Percentiles rank a stretch among this genome's conserved stretches.
Evolutionary conservation across 352 stramenopile genomes (phyloP).

Genomic region (Pythium sp.): DNA sequence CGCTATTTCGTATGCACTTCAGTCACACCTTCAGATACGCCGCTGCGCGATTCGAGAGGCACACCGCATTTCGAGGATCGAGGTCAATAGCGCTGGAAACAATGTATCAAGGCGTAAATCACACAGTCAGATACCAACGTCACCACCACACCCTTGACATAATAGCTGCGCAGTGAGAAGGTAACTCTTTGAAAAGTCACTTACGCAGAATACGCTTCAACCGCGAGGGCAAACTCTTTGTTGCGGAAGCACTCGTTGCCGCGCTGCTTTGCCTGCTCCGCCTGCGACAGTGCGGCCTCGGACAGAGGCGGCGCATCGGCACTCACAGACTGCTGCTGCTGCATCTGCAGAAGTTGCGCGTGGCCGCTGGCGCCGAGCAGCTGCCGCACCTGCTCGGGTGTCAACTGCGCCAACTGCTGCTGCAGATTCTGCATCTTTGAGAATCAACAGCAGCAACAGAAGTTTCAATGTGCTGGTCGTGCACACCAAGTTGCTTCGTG

Average conservation of each 20-base stretch:
- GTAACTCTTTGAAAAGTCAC: background rate
- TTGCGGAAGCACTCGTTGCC: constrained; percentile 57
- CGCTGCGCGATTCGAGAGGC: constrained; percentile 67
- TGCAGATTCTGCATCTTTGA: constrained; percentile 27
- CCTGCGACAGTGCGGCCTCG: constrained; percentile 8
- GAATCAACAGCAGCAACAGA: too few species aligned
- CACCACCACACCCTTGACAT: background rate
- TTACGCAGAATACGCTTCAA: constrained; percentile 46
- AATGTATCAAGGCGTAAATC: background rate
- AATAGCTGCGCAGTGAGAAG: too few species aligned
- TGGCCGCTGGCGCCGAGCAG: constrained; percentile 32
- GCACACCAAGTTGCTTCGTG: too few species aligned
- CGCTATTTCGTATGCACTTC: background rate
- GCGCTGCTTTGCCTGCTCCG: constrained; percentile 33
- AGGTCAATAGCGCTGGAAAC: constrained; percentile 44
- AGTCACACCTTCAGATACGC: constrained; percentile 53
- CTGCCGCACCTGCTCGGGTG: constrained; percentile 27
- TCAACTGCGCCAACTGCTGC: constrained; percentile 27
- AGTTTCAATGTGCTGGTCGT: too few species aligned
- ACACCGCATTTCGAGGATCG: constrained; percentile 34
- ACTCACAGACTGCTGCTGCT: background rate
- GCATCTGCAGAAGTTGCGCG: constrained; percentile 25
- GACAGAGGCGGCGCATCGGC: background rate
- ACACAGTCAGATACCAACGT: background rate
- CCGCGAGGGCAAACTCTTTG: constrained; percentile 32